These are phyloP conservation scores for Cyberlindnera xylosilytica DNA, from an alignment of 805 yeast species.

Conservation along the genomic window DNA sequence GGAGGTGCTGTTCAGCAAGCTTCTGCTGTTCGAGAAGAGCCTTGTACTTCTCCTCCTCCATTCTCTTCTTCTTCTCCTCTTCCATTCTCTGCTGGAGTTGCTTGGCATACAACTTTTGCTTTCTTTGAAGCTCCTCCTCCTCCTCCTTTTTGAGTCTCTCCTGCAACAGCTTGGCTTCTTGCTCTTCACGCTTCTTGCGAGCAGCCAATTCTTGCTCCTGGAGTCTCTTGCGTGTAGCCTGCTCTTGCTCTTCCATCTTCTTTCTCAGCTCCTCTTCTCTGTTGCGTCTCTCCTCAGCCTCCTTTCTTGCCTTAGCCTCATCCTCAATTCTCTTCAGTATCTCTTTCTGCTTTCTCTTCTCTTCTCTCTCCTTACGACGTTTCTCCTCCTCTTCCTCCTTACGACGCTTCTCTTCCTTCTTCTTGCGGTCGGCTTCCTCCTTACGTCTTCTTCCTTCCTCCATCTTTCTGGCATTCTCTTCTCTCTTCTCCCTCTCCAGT, in stretches of 20 bases:
- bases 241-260: not conserved
- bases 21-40: slow-evolving; percentile 6
- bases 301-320: slow-evolving; percentile 32
- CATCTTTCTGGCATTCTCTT: slow-evolving; percentile 39
- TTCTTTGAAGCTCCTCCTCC: not conserved
- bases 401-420: slow-evolving; percentile 37
- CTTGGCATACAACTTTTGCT: not conserved
- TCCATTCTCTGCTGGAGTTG: not conserved
- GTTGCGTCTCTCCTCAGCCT: slow-evolving; percentile 27
- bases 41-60: not conserved
- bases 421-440: slow-evolving; percentile 37
- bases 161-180: slow-evolving; percentile 3
- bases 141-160: slow-evolving; percentile 1
- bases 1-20: not conserved
- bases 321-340: slow-evolving; percentile 34
- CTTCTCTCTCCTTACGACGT: slow-evolving; percentile 30
- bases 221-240: no score
- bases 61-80: not conserved
- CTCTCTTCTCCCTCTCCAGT: slow-evolving; percentile 33
- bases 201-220: no score
- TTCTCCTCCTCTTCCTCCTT: slow-evolving; percentile 36
- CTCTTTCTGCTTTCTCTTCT: slow-evolving; percentile 33
- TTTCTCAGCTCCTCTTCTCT: slow-evolving; percentile 7
- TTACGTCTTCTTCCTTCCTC: slow-evolving; percentile 39
- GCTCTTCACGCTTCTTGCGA: slow-evolving; percentile 6